phyloP scores from a whole-genome alignment of 495 filamentous ascomycete genomes.

The Penicillium herquei region DNA sequence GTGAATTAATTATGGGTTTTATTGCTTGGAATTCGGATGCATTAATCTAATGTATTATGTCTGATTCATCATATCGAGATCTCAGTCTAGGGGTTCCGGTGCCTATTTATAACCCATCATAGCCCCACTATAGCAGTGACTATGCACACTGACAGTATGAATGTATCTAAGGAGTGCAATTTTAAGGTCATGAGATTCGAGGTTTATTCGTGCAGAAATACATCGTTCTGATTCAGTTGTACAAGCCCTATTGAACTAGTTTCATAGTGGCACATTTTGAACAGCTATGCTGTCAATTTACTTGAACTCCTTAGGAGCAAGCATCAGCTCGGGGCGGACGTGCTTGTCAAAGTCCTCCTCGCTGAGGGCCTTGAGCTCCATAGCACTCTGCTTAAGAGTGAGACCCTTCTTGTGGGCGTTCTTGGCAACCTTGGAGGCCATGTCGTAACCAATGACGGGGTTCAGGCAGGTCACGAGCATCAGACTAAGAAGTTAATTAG shows the following conservation, averaged over 20 bases:
- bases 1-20: neutral
- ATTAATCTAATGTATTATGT: too few species aligned
- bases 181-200: neutral
- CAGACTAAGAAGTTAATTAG: slow-evolving; percentile 57
- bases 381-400: slow-evolving; percentile 87
- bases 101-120: slow-evolving; percentile 14
- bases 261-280: slow-evolving; percentile 21
- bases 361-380: slow-evolving; percentile 89
- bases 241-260: slow-evolving; percentile 21
- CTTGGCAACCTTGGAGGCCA: slow-evolving; percentile 97
- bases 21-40: neutral
- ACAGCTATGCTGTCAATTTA: slow-evolving; percentile 24
- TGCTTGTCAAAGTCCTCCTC: slow-evolving; percentile 88
- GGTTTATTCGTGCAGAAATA: neutral
- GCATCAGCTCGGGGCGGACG: slow-evolving; percentile 96
- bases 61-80: too few species aligned
- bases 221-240: slow-evolving; percentile 18
- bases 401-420: slow-evolving; percentile 98
- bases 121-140: slow-evolving; percentile 1
- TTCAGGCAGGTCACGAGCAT: slow-evolving; percentile 99
- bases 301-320: slow-evolving; percentile 70
- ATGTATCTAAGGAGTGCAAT: neutral
- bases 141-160: neutral
- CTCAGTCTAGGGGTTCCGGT: too few species aligned
- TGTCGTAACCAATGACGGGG: slow-evolving; percentile 98